A percentile compares a stretch with the other conserved stretches of the same genome.
These are phyloP conservation scores for Septoria linicola DNA, from an alignment of 2,329 filamentous ascomycete species.

Conservation along the genomic window DNA sequence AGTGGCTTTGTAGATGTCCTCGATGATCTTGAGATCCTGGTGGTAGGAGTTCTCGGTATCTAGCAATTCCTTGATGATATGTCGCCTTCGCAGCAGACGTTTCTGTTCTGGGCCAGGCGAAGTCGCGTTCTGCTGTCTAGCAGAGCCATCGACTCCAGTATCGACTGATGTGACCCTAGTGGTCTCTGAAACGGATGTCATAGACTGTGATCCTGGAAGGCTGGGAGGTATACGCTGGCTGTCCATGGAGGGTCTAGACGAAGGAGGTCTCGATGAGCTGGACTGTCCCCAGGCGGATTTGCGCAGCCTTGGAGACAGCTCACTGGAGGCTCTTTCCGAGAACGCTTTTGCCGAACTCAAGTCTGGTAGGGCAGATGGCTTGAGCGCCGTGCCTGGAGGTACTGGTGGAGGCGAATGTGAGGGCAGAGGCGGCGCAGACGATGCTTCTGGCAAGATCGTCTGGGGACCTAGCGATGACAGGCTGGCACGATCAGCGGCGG, in stretches of 20 bases:
- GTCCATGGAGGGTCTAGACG: conserved; percentile 35
- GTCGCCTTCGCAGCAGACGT: conserved; percentile 74
- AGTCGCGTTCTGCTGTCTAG: conserved; percentile 24
- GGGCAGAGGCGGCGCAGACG: conserved; percentile 43
- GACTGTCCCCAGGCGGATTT: conserved; percentile 32
- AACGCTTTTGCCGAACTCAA: conserved; percentile 23
- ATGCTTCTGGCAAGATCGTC: conserved; percentile 19
- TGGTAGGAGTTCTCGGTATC: conserved; percentile 91
- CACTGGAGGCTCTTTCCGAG: conserved; percentile 32
- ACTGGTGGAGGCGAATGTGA: conserved; percentile 50
- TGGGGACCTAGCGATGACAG: conserved; percentile 20
- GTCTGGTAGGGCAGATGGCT: conserved; percentile 30
- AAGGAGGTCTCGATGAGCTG: conserved; percentile 23
- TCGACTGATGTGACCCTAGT: conserved; percentile 33
- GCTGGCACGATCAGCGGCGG: conserved; percentile 25
- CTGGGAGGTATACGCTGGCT: conserved; percentile 32
- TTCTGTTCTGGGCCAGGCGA: conserved; percentile 53
- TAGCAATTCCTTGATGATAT: conserved; percentile 86
- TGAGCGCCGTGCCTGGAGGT: conserved; percentile 23
- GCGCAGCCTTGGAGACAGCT: conserved; percentile 32
- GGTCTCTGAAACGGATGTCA: conserved; percentile 37
- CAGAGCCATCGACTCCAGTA: conserved; percentile 25
- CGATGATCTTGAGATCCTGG: conserved; percentile 93
- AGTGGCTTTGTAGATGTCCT: conserved; percentile 96
- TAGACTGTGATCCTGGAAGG: conserved; percentile 35